Base-by-base conservation (phyloP, 345 rosid species). In the Camelina hispida region DNA sequence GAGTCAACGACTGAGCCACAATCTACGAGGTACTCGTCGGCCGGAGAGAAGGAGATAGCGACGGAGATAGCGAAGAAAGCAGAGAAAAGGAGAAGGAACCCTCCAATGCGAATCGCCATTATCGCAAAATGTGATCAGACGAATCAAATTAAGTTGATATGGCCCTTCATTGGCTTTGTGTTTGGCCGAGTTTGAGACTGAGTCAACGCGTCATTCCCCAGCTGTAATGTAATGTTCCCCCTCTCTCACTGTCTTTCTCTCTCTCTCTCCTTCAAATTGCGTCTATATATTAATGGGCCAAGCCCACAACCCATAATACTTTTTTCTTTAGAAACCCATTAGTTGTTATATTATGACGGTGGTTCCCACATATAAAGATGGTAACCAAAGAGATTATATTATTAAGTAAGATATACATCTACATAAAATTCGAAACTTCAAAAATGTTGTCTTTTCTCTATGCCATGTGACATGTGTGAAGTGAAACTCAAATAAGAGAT, bases 1-100 rank as follows among this genome's bases (percentile, higher is more conserved):
- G 89, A 68, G 68, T 81, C 89, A 37, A 66, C 73, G 80, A 81
- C 2, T 76, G 97, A 84, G 80, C 96, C 93, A 58, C 89, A 87
- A 61, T 85, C 78, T 52, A 88, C 22, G 64, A 92, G 91, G 82
- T 87, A 80, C 59, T 86, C 76, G 79, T 90, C 83, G 20, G 61
- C 2, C 32, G 91, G 91, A 40, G 81, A 48, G 80, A 82, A 86
- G 46, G 79, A 71, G 11, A 15, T n/a, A 40, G 72, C 38, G 52
- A 77, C 9, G 35, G 80, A 65, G 76, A 74, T 55, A 47, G 46
- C 7, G 63, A 66, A 35, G 15, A 69, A 15, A 25, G 74, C 34
- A 12, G 68, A 74, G 61, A 69, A 4, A 68, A 20, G 62, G 43
- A 84, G 47, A 47, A 3, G 25, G 18, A 78, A 50, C 2, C 30